Percentiles rank a stretch among this genome's conserved stretches.
Evolutionary conservation across 2,329 filamentous ascomycete genomes (phyloP).

Genomic region (Leptographium lundbergii): DNA sequence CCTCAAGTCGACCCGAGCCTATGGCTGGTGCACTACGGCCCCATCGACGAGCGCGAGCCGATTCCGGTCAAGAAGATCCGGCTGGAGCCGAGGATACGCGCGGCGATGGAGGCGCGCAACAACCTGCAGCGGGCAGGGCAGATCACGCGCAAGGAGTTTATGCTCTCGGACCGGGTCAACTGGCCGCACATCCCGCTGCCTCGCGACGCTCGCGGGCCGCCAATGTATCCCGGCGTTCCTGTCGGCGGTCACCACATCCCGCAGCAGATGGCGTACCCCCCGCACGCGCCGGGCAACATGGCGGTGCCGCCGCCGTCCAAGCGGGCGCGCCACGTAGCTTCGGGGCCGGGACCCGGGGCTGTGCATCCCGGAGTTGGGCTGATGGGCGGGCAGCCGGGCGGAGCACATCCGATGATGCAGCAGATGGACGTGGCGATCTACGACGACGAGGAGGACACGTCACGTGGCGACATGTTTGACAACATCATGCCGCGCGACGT

Average conservation of each 20-base stretch:
- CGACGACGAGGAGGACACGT: slow-evolving; percentile 85
- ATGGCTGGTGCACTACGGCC: slow-evolving; percentile 85
- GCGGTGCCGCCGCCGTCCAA: slow-evolving; percentile 44
- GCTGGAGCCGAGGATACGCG: slow-evolving; percentile 46
- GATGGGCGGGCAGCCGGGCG: slow-evolving; percentile 11
- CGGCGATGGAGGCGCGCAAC: slow-evolving; percentile 46
- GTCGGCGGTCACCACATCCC: slow-evolving; percentile 32
- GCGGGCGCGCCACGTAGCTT: slow-evolving; percentile 33
- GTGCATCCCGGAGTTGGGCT: slow-evolving; percentile 5
- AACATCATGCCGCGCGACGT: slow-evolving; percentile 81
- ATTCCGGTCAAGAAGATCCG: slow-evolving; percentile 57
- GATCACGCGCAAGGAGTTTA: slow-evolving; percentile 83
- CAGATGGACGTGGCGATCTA: slow-evolving; percentile 22
- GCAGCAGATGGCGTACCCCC: slow-evolving; percentile 50
- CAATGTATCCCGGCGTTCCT: slow-evolving; percentile 33
- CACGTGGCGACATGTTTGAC: slow-evolving; percentile 80
- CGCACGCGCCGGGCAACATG: slow-evolving; percentile 29
- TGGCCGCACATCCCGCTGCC: slow-evolving; percentile 79
- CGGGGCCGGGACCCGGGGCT: slow-evolving; percentile 15
- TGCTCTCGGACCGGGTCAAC: slow-evolving; percentile 77
- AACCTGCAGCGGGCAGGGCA: slow-evolving; percentile 65
- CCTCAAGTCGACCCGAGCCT: slow-evolving; percentile 66
- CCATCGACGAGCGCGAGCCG: slow-evolving; percentile 60
- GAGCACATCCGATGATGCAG: slow-evolving; percentile 15
- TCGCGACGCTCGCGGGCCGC: slow-evolving; percentile 34